Base-by-base conservation (phyloP, 129 eudicot genomes). In the Sambucus nigra region DNA sequence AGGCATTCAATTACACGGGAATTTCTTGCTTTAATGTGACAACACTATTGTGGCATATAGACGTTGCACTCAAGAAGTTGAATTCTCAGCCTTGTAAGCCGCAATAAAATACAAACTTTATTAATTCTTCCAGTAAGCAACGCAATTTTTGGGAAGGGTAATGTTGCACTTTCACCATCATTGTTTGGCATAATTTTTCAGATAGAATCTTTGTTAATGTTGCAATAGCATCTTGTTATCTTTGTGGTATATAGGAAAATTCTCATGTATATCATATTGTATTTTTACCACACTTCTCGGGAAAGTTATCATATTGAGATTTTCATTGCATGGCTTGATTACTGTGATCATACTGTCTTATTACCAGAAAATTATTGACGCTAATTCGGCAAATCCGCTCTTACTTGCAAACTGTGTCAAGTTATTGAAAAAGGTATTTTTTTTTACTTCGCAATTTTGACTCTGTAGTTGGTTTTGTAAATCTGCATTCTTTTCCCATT, bases 21-120 rank as follows among this genome's bases (percentile, higher is more conserved):
- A 80, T 63, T 5, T 81, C 94, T 27, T 91, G 98, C 73, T 81
- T 91, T 25, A 91, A 91, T 77, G 66, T 14, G 95, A 91, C 53
- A 59, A 44, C 70, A 82, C 95, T 27, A 85, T 91, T 46, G 89
- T 77, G 27, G 98, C 81, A 12, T 91, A 85, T 61, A 77, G 98
- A 20, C 95, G 95, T 48, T 79, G 86, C 57, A 76, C 72, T 61
- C 85, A 65, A 48, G 88, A 78, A 75, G 95, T 82, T 57, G 98
- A 91, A 68, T 49, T 85, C 24, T 91, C 98, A 40, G 81, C 83
- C 39, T 42, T 89, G 22, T 83, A 68, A 60, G 45, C 51, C 23
- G 24, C 21, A 29, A 24, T 7, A 55, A 33, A 1, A 12, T 10
- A 1, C 49, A 12, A 17, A 12, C 47, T 39, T 45, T 5, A 1